phyloP scores from a whole-genome alignment of 805 yeast genomes.

The Wickerhamomyces pijperi region DNA sequence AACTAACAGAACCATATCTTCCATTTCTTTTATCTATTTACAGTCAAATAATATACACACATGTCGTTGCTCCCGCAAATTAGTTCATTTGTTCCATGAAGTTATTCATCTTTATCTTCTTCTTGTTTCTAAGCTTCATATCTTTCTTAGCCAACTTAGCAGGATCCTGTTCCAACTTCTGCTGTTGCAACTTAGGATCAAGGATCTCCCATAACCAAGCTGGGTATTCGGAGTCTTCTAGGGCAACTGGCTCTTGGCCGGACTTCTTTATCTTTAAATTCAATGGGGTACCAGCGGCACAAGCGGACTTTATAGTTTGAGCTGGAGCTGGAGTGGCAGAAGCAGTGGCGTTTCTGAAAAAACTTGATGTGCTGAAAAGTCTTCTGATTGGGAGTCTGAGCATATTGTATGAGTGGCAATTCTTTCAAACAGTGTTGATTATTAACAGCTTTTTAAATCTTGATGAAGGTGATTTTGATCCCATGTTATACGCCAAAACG shows the following conservation, averaged over 20 bases:
- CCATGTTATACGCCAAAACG: too few relatives aligned
- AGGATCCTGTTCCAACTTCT: conserved; percentile 46
- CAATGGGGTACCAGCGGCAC: conserved; percentile 63
- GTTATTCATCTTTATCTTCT: conserved; percentile 65
- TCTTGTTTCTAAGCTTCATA: conserved; percentile 57
- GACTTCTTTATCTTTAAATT: conserved; percentile 64
- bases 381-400: conserved; percentile 4
- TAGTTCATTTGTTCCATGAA: conserved; percentile 43
- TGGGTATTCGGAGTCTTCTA: conserved; percentile 84
- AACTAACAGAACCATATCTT: too few relatives aligned
- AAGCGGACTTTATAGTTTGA: conserved; percentile 28
- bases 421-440: too few relatives aligned
- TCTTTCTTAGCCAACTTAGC: conserved; percentile 58
- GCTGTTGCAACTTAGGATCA: conserved; percentile 52
- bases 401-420: too few relatives aligned
- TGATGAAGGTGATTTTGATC: too few relatives aligned
- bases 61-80: conserved; percentile 1
- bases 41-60: conserved; percentile 1
- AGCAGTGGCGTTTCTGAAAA: conserved; percentile 9
- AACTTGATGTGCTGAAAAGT: conserved; percentile 6
- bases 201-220: conserved; percentile 87
- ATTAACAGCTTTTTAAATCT: too few relatives aligned
- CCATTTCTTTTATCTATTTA: not conserved
- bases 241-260: conserved; percentile 83
- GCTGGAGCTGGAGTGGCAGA: conserved; percentile 1